Evolutionary conservation across 179 eudicot genomes (phyloP).

Genomic region (Patellifolia procumbens): DNA sequence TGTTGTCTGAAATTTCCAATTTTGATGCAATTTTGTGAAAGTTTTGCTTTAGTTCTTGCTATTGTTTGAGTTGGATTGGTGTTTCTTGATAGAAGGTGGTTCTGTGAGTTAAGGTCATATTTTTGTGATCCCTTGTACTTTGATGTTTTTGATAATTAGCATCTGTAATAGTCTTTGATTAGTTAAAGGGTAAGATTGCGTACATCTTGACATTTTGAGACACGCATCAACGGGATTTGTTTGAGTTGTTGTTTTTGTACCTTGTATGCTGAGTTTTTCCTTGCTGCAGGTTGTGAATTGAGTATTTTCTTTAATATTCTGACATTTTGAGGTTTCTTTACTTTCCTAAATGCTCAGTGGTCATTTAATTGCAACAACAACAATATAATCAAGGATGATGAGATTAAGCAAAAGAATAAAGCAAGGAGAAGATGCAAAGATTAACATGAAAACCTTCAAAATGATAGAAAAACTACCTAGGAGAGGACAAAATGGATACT

Average conservation of each 20-base stretch:
- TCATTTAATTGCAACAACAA: neutral
- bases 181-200: neutral
- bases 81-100: conserved; percentile 5
- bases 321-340: neutral
- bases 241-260: neutral
- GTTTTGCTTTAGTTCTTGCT: conserved; percentile 10
- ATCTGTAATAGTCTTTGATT: neutral
- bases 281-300: neutral
- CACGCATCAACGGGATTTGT: neutral
- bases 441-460: neutral
- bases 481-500: neutral
- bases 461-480: neutral
- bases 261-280: neutral
- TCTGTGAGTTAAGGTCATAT: conserved; percentile 1
- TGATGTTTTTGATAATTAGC: neutral
- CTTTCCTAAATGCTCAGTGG: neutral
- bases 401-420: neutral
- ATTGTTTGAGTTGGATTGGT: conserved; percentile 14
- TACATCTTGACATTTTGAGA: neutral
- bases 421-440: neutral
- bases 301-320: neutral
- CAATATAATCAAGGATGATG: neutral
- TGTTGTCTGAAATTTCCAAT: neutral
- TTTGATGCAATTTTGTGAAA: conserved; percentile 1
- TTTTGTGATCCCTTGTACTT: neutral